Base-by-base conservation (phyloP, 768 basidiomycete species). In the Leucocoprinus leucothites region DNA sequence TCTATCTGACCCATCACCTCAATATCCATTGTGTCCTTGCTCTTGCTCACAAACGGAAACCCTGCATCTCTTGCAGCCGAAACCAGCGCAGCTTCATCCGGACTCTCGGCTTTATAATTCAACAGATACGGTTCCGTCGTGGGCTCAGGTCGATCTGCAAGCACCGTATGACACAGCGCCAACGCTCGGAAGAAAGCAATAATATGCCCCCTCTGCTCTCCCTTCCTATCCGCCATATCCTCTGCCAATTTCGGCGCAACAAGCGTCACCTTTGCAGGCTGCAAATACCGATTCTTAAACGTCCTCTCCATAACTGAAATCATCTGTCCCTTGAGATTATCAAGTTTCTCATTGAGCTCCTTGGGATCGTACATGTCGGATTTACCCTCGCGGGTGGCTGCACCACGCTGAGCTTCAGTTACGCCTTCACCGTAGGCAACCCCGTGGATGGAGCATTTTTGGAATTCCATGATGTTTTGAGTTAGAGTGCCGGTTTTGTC, bases 391-490 rank as follows among this genome's bases (percentile, higher is more conserved):
- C 95, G 81, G 50, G 87, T 87, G 0, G 91, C 93, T 0, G 93
- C 89, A 34, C 95, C 96, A 21, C 92, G 84, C 70, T 95, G 94
- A 0, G 95, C 96, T 69, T 98, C 96, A 0, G 96, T 98, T 57
- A 98, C 67, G 7, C 95, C 95, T 64, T 98, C 96, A 9, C 96
- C 96, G 64, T 97, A 98, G 0, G 84, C 66, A 2, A 91, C 72
- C 1, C 94, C 95, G 51, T 84, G 71, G 56, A 98, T 80, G 0
- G 94, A 95, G 63, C 94, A 97, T 67, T 91, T 94, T 68, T 97
- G 93, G 74, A 97, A 98, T 74, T 96, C 94, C 96, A 98, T 98
- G 64, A 96, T 76, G 73, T 98, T 99, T 71, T 97, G 95, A 0
- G 96, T 99, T 47, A 99, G 85, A 6, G 96, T 99, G 16, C 93